phyloP scores from a whole-genome alignment of 2,329 filamentous ascomycete species.

The Fusarium sp. region DNA sequence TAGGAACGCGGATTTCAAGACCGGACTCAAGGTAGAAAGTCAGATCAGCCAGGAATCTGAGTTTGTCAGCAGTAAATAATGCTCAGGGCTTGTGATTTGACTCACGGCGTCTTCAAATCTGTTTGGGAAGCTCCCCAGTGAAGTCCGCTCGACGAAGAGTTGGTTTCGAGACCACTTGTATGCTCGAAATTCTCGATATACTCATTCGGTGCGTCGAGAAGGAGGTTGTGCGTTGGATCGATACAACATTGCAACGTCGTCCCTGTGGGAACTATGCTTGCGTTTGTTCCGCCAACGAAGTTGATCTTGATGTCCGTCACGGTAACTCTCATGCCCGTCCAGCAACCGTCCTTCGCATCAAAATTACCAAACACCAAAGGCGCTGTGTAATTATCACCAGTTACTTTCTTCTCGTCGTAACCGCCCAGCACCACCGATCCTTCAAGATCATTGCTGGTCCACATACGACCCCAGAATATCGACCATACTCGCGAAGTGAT shows the following conservation, averaged over 20 bases:
- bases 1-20: slow-evolving; percentile 49
- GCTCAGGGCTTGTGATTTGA: accelerated
- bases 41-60: slow-evolving; percentile 49
- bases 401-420: slow-evolving; percentile 52
- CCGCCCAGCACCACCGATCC: slow-evolving; percentile 53
- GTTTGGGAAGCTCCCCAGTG: slow-evolving; percentile 38
- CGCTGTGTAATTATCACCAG: slow-evolving; percentile 49
- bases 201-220: slow-evolving; percentile 46
- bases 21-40: slow-evolving; percentile 50
- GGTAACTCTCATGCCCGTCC: slow-evolving; percentile 44
- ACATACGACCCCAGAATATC: slow-evolving; percentile 55
- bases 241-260: slow-evolving; percentile 48
- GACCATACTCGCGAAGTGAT: slow-evolving; percentile 53
- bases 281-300: slow-evolving; percentile 45
- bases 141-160: slow-evolving; percentile 22
- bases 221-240: slow-evolving; percentile 50
- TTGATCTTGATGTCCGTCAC: slow-evolving; percentile 49
- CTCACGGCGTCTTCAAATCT: slow-evolving; percentile 31
- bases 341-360: slow-evolving; percentile 32
- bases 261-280: slow-evolving; percentile 47
- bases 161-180: slow-evolving; percentile 7
- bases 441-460: slow-evolving; percentile 46
- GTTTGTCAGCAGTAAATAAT: background rate
- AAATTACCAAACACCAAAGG: slow-evolving; percentile 36
- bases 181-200: slow-evolving; percentile 43